Evolutionary conservation across 208 protist genomes (phyloP).

Genomic region (Trypanosoma mega): DNA sequence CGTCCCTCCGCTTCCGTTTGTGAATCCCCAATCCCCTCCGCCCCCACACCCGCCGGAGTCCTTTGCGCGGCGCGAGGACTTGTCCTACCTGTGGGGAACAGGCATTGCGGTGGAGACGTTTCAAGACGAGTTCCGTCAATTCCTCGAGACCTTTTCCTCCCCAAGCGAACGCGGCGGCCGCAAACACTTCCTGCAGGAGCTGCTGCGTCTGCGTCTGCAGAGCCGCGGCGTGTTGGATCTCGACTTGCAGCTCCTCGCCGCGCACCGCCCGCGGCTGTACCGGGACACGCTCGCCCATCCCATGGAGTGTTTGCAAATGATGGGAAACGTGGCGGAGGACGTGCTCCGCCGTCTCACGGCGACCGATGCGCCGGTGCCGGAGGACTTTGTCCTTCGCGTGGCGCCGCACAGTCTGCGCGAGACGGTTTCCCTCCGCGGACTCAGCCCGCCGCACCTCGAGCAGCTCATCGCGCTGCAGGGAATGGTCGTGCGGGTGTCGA

Average conservation of each 20-base stretch:
- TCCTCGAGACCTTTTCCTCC: constrained; percentile 70
- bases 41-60: constrained; percentile 1
- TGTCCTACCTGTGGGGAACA: constrained; percentile 90
- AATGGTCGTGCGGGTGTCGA: constrained; percentile 92
- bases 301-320: constrained; percentile 88
- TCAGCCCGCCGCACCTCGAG: constrained; percentile 80
- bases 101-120: constrained; percentile 87
- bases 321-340: constrained; percentile 77
- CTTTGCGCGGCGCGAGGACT: constrained; percentile 58
- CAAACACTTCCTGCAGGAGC: constrained; percentile 69
- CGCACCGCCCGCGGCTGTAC: constrained; percentile 49
- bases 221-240: constrained; percentile 67
- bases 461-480: constrained; percentile 84
- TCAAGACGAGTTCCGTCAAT: constrained; percentile 66
- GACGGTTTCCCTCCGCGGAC: constrained; percentile 63
- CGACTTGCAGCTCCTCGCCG: constrained; percentile 66
- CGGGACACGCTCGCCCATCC: constrained; percentile 68
- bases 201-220: constrained; percentile 73
- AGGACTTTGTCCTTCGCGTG: constrained; percentile 63
- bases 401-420: constrained; percentile 63
- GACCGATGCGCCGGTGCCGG: constrained; percentile 35
- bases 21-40: not conserved
- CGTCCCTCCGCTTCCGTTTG: not conserved
- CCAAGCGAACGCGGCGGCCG: constrained; percentile 5
- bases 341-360: constrained; percentile 44